phyloP scores from a whole-genome alignment of 73 alveolate genomes.

The Urostyla sp. region DNA sequence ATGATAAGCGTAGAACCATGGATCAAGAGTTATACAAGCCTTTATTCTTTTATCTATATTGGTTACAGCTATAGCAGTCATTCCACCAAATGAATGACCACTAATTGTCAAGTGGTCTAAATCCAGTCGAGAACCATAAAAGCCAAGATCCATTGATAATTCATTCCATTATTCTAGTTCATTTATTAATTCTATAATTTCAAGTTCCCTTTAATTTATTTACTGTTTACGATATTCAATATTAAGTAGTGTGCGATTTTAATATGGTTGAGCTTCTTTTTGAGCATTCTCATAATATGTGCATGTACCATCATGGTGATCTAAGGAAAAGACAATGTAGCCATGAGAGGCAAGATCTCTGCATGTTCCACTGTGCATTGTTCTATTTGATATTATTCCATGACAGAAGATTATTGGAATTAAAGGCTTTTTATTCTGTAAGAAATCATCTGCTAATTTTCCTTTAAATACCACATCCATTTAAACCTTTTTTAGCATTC shows the following conservation, averaged over 20 bases:
- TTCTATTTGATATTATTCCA: conserved; percentile 20
- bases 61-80: conserved; percentile 14
- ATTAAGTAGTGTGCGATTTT: neutral
- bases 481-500: neutral
- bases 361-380: neutral
- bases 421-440: conserved; percentile 6
- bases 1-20: conserved; percentile 29
- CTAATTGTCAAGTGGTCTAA: neutral
- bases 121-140: neutral
- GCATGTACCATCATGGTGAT: conserved; percentile 18
- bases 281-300: neutral
- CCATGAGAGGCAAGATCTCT: conserved; percentile 44
- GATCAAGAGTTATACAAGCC: conserved; percentile 19
- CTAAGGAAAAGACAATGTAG: conserved; percentile 27
- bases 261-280: neutral
- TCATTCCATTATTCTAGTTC: neutral
- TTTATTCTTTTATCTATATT: conserved; percentile 13
- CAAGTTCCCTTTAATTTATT: conserved; percentile 2
- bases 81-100: conserved; percentile 48
- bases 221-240: neutral
- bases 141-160: no score
- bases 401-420: conserved; percentile 18
- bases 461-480: conserved; percentile 3
- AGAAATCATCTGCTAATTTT: conserved; percentile 2
- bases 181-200: neutral